These are phyloP conservation scores for Neohortaea acidophila DNA, from an alignment of 495 filamentous ascomycete species.

Conservation along the genomic window DNA sequence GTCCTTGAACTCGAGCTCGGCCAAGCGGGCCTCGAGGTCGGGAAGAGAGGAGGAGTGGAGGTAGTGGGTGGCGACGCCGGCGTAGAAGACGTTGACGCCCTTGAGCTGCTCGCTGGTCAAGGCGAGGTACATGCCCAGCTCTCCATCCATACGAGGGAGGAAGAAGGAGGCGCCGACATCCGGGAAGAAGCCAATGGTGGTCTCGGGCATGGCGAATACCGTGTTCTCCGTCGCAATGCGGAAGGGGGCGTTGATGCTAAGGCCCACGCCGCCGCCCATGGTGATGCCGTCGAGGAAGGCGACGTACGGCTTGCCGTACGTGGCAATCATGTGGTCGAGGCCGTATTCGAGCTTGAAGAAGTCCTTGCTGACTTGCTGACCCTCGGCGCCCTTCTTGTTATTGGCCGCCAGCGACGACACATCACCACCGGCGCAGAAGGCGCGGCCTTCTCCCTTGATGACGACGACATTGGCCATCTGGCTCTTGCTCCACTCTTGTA, in stretches of 20 bases:
- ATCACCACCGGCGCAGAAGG: slow-evolving; percentile 89
- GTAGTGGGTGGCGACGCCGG: slow-evolving; percentile 13
- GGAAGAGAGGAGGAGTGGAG: slow-evolving; percentile 74
- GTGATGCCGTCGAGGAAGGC: slow-evolving; percentile 96
- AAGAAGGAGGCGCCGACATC: slow-evolving; percentile 95
- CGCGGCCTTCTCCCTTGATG: slow-evolving; percentile 73
- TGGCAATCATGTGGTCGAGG: slow-evolving; percentile 90
- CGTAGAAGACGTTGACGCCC: slow-evolving; percentile 65
- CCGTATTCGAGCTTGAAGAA: slow-evolving; percentile 90
- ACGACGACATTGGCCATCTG: slow-evolving; percentile 83
- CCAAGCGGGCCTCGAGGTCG: slow-evolving; percentile 66
- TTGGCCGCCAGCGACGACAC: slow-evolving; percentile 58
- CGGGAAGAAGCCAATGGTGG: slow-evolving; percentile 93
- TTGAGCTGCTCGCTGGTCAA: slow-evolving; percentile 68
- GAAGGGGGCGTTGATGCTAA: slow-evolving; percentile 89
- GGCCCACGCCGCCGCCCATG: slow-evolving; percentile 93
- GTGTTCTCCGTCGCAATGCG: slow-evolving; percentile 92
- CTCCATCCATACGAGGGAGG: slow-evolving; percentile 71
- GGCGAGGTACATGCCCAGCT: slow-evolving; percentile 75
- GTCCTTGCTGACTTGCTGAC: slow-evolving; percentile 51
- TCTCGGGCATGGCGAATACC: slow-evolving; percentile 95
- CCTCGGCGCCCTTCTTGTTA: slow-evolving; percentile 52
- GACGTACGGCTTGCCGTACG: slow-evolving; percentile 80
- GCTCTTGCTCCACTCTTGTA: slow-evolving; percentile 37
- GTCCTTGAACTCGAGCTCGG: slow-evolving; percentile 78